Percentiles rank a stretch among this genome's conserved stretches.
phyloP scores from a whole-genome alignment of 148 eudicot genomes.

The Rhododendron mucronatum region DNA sequence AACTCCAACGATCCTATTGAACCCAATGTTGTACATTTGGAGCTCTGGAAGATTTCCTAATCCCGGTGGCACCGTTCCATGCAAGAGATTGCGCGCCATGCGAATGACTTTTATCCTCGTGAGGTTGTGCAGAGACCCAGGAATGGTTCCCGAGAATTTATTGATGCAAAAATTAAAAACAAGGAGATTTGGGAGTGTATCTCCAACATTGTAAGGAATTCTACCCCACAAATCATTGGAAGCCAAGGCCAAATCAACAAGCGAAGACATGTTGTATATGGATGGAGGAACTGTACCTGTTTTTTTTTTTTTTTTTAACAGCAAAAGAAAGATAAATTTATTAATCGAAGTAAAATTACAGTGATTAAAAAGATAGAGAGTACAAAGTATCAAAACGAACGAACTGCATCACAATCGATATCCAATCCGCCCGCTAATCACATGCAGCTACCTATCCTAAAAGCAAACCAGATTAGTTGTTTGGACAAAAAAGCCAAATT shows the following conservation, averaged over 20 bases:
- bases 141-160: slow-evolving; percentile 32
- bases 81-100: slow-evolving; percentile 31
- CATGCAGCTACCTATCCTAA: too few relatives aligned
- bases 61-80: slow-evolving; percentile 35
- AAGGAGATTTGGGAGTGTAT: slow-evolving; percentile 35
- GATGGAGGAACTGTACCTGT: slow-evolving; percentile 29
- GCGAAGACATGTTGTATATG: slow-evolving; percentile 38
- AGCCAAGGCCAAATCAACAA: slow-evolving; percentile 23
- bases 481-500: too few relatives aligned
- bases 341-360: too few relatives aligned
- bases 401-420: too few relatives aligned
- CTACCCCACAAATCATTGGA: slow-evolving; percentile 32
- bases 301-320: too few relatives aligned
- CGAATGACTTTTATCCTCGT: slow-evolving; percentile 28
- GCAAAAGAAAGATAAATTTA: too few relatives aligned
- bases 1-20: slow-evolving; percentile 21
- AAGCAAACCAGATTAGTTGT: too few relatives aligned
- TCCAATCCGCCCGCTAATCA: too few relatives aligned
- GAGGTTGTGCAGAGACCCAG: slow-evolving; percentile 34
- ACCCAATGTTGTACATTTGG: slow-evolving; percentile 34
- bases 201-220: slow-evolving; percentile 29
- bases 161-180: slow-evolving; percentile 31
- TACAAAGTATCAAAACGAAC: too few relatives aligned
- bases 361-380: too few relatives aligned
- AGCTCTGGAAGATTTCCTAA: slow-evolving; percentile 34